Conservation (phyloP, 177 flowering plant species). For the Tripterygium wilfordii region DNA sequence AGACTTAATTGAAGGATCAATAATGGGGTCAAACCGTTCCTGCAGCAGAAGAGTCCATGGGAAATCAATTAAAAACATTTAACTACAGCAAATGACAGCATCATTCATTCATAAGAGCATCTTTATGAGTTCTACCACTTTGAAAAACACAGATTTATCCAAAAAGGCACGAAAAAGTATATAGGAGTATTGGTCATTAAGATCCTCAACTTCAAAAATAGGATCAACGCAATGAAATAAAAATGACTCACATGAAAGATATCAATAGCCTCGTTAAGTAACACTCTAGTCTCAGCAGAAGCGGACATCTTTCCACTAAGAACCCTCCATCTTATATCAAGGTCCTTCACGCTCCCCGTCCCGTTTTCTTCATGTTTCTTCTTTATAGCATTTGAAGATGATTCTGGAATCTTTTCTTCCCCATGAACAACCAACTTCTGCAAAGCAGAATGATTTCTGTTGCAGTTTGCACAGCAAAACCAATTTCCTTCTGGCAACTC, state of each 20-base stretch:
- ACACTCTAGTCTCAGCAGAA: conserved; percentile 33
- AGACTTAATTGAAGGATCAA: conserved; percentile 32
- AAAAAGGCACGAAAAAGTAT: too few relatives aligned
- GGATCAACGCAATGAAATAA: neutral
- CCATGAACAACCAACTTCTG: conserved; percentile 44
- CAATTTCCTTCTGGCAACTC: conserved; percentile 76
- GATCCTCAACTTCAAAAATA: neutral
- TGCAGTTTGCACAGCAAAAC: conserved; percentile 72
- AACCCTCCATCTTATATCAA: conserved; percentile 74
- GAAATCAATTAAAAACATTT: neutral
- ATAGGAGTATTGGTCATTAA: too few relatives aligned
- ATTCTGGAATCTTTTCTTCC: conserved; percentile 44
- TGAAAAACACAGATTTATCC: too few relatives aligned
- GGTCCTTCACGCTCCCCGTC: conserved; percentile 10
- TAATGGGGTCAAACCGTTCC: conserved; percentile 83
- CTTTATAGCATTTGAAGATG: conserved; percentile 33
- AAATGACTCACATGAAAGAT: conserved; percentile 65
- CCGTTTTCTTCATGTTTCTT: conserved; percentile 33
- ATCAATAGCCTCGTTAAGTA: conserved; percentile 60
- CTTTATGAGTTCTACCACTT: too few relatives aligned
- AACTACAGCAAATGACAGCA: neutral
- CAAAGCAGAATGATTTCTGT: conserved; percentile 40
- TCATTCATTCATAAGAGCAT: too few relatives aligned
- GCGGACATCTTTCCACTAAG: conserved; percentile 47
- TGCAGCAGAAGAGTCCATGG: too few relatives aligned